Percentiles rank a stretch among this genome's conserved stretches.
Conservation (phyloP, 805 yeast species). For the Myxozyma neglecta region DNA sequence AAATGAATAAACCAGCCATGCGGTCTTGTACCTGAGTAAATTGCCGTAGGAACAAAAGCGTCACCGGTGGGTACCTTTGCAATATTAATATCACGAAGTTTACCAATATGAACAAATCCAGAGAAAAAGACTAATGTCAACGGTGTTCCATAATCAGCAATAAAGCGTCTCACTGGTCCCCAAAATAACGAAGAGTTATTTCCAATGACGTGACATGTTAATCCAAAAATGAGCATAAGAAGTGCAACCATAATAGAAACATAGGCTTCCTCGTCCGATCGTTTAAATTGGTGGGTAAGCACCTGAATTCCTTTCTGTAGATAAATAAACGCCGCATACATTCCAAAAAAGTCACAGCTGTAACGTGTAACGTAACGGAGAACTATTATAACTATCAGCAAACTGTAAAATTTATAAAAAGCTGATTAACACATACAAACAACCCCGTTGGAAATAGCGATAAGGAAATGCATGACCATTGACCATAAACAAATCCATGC, state of each 20-base stretch:
- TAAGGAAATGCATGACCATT: constrained; percentile 70
- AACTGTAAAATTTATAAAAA: too few species aligned
- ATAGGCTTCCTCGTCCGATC: constrained; percentile 46
- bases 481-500: constrained; percentile 95
- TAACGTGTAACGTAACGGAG: constrained; percentile 23
- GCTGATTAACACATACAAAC: constrained; percentile 48
- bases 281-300: constrained; percentile 63
- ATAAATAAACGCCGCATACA: constrained; percentile 84
- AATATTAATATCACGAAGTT: constrained; percentile 56
- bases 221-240: constrained; percentile 74
- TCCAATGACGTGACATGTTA: constrained; percentile 60
- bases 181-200: constrained; percentile 60
- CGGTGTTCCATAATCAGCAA: constrained; percentile 87
- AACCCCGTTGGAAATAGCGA: constrained; percentile 71
- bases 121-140: constrained; percentile 82
- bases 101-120: constrained; percentile 87
- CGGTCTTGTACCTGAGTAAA: constrained; percentile 45
- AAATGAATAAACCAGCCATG: constrained; percentile 78
- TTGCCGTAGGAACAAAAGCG: constrained; percentile 75
- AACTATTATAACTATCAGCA: not conserved
- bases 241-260: constrained; percentile 73
- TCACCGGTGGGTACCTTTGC: constrained; percentile 65
- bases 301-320: constrained; percentile 89
- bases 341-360: constrained; percentile 73
- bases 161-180: constrained; percentile 60